These are phyloP conservation scores for Candida glaebosa DNA, from an alignment of 805 yeast genomes.

Conservation along the genomic window DNA sequence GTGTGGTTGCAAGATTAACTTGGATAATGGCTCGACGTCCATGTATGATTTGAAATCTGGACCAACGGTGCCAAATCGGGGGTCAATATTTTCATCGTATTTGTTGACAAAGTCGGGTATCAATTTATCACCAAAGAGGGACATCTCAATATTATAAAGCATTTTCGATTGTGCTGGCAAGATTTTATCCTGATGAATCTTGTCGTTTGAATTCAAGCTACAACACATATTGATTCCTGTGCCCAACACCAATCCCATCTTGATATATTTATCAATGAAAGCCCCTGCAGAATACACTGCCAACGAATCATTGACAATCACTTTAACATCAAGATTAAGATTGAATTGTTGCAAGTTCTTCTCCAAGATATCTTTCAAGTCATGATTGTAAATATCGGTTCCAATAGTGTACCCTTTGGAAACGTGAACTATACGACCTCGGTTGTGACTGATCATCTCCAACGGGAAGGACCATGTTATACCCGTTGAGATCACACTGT, in stretches of 20 bases:
- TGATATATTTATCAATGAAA: conserved; percentile 31
- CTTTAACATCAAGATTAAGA: conserved; percentile 34
- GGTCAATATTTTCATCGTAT: conserved; percentile 38
- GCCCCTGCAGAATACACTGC: conserved; percentile 59
- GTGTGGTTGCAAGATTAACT: conserved; percentile 48
- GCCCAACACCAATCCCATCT: conserved; percentile 60
- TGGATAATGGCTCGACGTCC: conserved; percentile 16
- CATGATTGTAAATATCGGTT: conserved; percentile 37
- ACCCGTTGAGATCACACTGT: conserved; percentile 34
- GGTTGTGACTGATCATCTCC: conserved; percentile 35
- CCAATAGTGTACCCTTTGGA: conserved; percentile 59
- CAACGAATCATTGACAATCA: conserved; percentile 61
- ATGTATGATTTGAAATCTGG: conserved; percentile 25
- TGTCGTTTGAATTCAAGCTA: conserved; percentile 20
- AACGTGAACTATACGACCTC: conserved; percentile 47
- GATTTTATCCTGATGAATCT: conserved; percentile 13
- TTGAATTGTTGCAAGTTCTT: conserved; percentile 21
- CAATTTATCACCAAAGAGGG: conserved; percentile 48
- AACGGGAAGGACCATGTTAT: conserved; percentile 60
- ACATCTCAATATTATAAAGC: conserved; percentile 51
- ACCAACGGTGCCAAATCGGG: conserved; percentile 13
- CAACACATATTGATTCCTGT: conserved; percentile 64
- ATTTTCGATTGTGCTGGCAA: conserved; percentile 12
- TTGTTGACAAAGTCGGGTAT: conserved; percentile 25
- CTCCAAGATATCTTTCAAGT: conserved; percentile 42